These are phyloP conservation scores for Simmondsia chinensis DNA, from an alignment of 148 eudicot genomes.

Conservation along the genomic window DNA sequence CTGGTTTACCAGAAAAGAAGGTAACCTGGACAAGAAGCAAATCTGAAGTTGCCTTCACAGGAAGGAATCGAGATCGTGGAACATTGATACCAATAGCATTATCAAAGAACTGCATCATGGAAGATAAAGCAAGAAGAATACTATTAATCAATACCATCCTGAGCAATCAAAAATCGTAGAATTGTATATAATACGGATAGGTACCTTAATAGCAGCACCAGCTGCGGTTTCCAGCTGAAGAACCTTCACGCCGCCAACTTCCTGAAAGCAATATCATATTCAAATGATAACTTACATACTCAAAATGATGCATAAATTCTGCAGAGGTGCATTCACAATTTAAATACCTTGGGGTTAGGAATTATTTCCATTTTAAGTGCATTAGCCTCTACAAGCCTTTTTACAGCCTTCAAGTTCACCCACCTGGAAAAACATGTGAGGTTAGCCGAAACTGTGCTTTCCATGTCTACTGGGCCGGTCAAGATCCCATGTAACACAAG, in stretches of 20 bases:
- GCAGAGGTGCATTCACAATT: neutral
- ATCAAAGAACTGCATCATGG: conserved; percentile 56
- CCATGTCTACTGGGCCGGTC: too few relatives aligned
- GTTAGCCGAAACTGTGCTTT: neutral
- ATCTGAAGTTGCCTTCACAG: conserved; percentile 96
- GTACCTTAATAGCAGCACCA: conserved; percentile 97
- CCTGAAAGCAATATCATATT: conserved; percentile 35
- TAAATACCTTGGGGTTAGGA: conserved; percentile 93
- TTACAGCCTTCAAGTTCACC: conserved; percentile 83
- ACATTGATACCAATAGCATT: conserved; percentile 85
- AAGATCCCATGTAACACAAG: too few relatives aligned
- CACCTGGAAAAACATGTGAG: conserved; percentile 43
- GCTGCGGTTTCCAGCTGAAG: conserved; percentile 99
- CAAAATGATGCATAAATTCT: neutral
- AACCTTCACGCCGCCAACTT: conserved; percentile 92
- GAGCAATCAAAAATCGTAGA: too few relatives aligned
- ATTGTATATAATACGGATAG: neutral
- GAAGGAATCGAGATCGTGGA: conserved; percentile 97
- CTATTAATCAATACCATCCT: neutral
- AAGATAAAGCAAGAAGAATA: neutral
- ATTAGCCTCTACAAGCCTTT: conserved; percentile 81
- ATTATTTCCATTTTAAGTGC: conserved; percentile 98
- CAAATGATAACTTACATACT: neutral
- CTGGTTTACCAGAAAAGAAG: conserved; percentile 4
- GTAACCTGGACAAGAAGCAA: conserved; percentile 96